These are phyloP conservation scores for Talaromyces sp. DNA, from an alignment of 2,329 filamentous ascomycete genomes.

Conservation along the genomic window DNA sequence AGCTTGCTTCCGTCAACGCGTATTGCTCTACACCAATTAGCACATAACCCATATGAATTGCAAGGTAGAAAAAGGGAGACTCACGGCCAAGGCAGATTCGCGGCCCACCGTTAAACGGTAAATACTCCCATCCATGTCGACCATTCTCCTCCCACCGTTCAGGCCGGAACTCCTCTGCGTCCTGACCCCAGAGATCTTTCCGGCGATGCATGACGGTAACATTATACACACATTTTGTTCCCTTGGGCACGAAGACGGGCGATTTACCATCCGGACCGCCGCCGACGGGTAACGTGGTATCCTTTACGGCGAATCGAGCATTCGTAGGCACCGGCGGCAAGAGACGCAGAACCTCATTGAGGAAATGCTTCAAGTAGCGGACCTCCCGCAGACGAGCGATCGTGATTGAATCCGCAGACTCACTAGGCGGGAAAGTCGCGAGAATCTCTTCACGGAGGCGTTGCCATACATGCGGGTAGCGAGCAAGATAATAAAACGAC, in stretches of 20 bases:
- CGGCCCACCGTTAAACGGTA: conserved; percentile 31
- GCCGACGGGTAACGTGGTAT: conserved; percentile 19
- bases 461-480: conserved; percentile 29
- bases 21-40: conserved; percentile 15
- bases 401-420: conserved; percentile 29
- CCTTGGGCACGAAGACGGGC: conserved; percentile 66
- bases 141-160: conserved; percentile 48
- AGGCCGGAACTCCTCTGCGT: conserved; percentile 49
- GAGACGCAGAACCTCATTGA: conserved; percentile 34
- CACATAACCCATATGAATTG: no score
- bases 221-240: conserved; percentile 64
- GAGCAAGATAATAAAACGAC: conserved; percentile 40
- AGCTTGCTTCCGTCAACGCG: conserved; percentile 15
- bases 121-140: conserved; percentile 49
- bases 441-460: conserved; percentile 31
- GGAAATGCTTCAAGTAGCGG: conserved; percentile 21
- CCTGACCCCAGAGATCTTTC: conserved; percentile 48
- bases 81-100: conserved; percentile 29
- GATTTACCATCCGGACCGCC: conserved; percentile 37
- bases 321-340: conserved; percentile 54
- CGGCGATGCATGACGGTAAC: conserved; percentile 72
- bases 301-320: conserved; percentile 45
- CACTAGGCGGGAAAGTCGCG: conserved; percentile 1
- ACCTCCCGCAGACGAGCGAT: conserved; percentile 28
- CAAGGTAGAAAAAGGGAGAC: background rate